A percentile compares a stretch with the other conserved stretches of the same genome.
Conservation (phyloP, 331 rosid genomes). For the Rhamnella rubrinervis region DNA sequence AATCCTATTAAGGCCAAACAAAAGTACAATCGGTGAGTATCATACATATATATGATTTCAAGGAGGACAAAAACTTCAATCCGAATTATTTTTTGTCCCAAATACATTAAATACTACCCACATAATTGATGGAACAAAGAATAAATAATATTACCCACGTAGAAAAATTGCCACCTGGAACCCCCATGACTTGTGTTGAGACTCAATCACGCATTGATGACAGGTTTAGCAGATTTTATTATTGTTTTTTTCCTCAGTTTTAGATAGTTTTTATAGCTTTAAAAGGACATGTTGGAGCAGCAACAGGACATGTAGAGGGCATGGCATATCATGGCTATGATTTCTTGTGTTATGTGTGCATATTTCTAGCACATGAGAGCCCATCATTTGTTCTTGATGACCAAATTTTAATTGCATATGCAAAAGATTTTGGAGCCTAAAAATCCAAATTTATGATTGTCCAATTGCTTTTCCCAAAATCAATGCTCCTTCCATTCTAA, state of each 20-base stretch:
- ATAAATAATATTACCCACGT: conserved; percentile 21
- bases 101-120: conserved; percentile 8
- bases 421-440: conserved; percentile 1
- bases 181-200: conserved; percentile 17
- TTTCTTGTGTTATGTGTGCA: conserved; percentile 8
- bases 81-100: conserved; percentile 16
- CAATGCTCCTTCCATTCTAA: neutral
- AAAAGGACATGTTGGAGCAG: conserved; percentile 15
- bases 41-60: neutral
- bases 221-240: neutral
- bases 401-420: neutral
- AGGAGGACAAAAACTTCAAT: conserved; percentile 12
- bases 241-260: neutral
- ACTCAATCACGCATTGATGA: neutral
- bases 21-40: conserved; percentile 20
- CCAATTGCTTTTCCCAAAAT: neutral
- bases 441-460: neutral
- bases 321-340: conserved; percentile 26
- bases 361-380: conserved; percentile 32
- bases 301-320: conserved; percentile 15
- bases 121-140: conserved; percentile 3
- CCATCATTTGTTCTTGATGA: conserved; percentile 25
- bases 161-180: conserved; percentile 13
- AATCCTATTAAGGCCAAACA: conserved; percentile 15
- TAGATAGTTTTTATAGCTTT: neutral